Percentiles rank a stretch among this genome's conserved stretches.
Evolutionary conservation across 495 filamentous ascomycete genomes (phyloP).

Genomic region (Cryomyces minteri): DNA sequence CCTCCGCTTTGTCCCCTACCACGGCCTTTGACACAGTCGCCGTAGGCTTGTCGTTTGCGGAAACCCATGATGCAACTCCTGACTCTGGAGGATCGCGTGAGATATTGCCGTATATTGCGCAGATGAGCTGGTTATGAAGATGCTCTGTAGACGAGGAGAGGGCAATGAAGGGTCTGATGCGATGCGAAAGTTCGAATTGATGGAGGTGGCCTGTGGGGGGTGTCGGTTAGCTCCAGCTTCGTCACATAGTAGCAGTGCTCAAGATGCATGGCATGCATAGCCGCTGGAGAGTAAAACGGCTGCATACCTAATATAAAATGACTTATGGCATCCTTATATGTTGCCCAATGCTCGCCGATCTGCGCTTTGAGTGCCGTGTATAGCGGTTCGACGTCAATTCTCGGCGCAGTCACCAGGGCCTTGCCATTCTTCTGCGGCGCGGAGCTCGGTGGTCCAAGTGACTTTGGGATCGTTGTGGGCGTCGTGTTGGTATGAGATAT

Average conservation of each 20-base stretch:
- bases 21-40: slow-evolving; percentile 52
- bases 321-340: slow-evolving; percentile 69
- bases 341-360: slow-evolving; percentile 71
- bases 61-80: slow-evolving; percentile 88
- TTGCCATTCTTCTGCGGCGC: background rate
- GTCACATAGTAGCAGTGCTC: background rate
- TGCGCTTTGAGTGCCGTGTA: slow-evolving; percentile 70
- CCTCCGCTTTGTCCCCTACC: slow-evolving; percentile 76
- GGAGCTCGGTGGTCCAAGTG: background rate
- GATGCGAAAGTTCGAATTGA: slow-evolving; percentile 62
- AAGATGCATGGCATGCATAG: slow-evolving; percentile 4
- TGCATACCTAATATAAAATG: slow-evolving; percentile 65
- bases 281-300: slow-evolving; percentile 2
- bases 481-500: background rate
- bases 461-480: background rate
- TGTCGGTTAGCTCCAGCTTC: background rate
- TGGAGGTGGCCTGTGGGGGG: slow-evolving; percentile 50
- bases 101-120: slow-evolving; percentile 71
- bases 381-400: slow-evolving; percentile 78
- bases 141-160: slow-evolving; percentile 40
- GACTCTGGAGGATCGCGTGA: slow-evolving; percentile 78
- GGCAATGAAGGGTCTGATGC: slow-evolving; percentile 55
- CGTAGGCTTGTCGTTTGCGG: slow-evolving; percentile 84
- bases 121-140: slow-evolving; percentile 79
- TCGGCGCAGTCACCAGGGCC: slow-evolving; percentile 24